Evolutionary conservation across 78 protist genomes (phyloP), one percentile per base, ranked within the genome.

Genomic region (Paulinella micropora): DNA sequence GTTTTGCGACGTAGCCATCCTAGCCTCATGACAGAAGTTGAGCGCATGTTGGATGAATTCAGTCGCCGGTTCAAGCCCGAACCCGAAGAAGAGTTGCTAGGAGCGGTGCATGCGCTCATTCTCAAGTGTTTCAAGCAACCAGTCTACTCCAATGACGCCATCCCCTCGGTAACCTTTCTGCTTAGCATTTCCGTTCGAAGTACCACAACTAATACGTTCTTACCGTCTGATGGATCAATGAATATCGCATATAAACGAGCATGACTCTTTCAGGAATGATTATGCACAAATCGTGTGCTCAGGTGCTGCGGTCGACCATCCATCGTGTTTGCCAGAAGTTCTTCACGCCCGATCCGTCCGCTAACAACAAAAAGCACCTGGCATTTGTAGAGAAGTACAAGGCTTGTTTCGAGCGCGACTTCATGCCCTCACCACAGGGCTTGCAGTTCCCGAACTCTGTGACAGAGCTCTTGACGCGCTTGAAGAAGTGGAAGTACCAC

Each of bases 101-200:
- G 84, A 28, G 84, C 84, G 15, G 84, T 81, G 37, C 84, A 81
- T 32, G 84, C 84, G 9, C 34, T 81, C 39, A 81, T 81, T 32
- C 84, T 81, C 84, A 81, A 81, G 84, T 81, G 84, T 29, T 81
- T 81, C 84, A 81, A 81, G 84, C 84, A 81, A 29, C 84, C 9
- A 29, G 38, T 81, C 37, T 81, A 15, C 37, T 4, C 39, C 37
- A 32, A 81, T 32, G 84, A 81, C 15, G 28, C 26, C 26, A 29
- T 81, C 28, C 84, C 84, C 38, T 29, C 29, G 38, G n/a, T n/a
- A n/a, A n/a, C n/a, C n/a, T n/a, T n/a, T n/a, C n/a, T n/a, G n/a
- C n/a, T n/a, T n/a, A n/a, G n/a, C n/a, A n/a, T n/a, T n/a, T n/a
- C n/a, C n/a, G n/a, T n/a, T n/a, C n/a, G n/a, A n/a, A n/a, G n/a